Base-by-base conservation (phyloP, 805 yeast genomes). In the Kregervanrija delftensis region DNA sequence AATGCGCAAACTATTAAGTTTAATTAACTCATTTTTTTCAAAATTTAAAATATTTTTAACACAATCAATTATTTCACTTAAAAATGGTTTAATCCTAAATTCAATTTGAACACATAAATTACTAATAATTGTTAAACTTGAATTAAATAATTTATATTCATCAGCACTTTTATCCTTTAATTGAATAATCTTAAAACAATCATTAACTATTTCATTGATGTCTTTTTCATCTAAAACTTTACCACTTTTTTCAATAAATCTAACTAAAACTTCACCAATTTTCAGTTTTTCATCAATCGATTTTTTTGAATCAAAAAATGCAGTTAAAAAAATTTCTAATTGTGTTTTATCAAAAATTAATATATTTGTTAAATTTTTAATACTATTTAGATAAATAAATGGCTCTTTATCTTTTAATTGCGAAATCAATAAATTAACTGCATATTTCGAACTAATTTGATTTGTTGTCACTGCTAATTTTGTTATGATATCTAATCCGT, bases 351-450 rank as follows among this genome's bases (percentile, higher is more conserved):
- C 45, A 59, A 57, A 33, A 67, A 76, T 37, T n/a, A 84, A 60
- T 35, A 89, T 60, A 12, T 74, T 69, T 37, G 79, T 82, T 22
- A 93, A 63, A 0, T 93, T 90, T 55, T 85, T 87, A 49, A 93
- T 86, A 1, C 83, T 84, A 56, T 87, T 91, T 44, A 93, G 60
- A 58, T 87, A 93, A 12, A 93, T 77, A 60, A 81, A 91, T 0
- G 99, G 96, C 47, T 91, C 99, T 0, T 78, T 71, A 52, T 88
- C 95, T 39, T 74, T 73, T 37, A 93, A 63, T 51, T 83, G 86
- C 2, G 71, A 64, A 13, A 85, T 55, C 57, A 85, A 86, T 11
- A 87, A 61, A 13, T 76, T 70, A 30, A 86, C 61, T 0, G 76
- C 91, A 43, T 76, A 73, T 3, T 73, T 76, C 9, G 40, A 22